Evolutionary conservation across 1,139 yeast genomes (phyloP), one percentile per base, ranked within the genome.

Genomic region (Sugiyamaella castrensis): DNA sequence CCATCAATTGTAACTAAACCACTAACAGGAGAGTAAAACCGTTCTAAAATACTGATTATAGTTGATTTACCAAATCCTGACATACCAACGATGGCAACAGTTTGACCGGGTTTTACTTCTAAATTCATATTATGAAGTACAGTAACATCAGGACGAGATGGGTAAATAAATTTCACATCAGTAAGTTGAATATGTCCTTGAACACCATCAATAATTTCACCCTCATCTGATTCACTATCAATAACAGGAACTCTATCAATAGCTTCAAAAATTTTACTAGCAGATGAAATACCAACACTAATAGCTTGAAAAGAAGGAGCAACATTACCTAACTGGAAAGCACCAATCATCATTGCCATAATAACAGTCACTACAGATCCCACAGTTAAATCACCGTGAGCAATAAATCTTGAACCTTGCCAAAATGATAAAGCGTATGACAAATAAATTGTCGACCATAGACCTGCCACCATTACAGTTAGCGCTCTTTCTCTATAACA

Each of bases 31-130:
- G 74, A 74, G 64, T 88, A 87, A 50, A 87, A 81, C 47, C 96
- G 75, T 54, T 88, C 73, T 19, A 89, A 68, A 43, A 89, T 69
- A 7, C 88, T 79, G 1, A 91, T 84, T 33, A 89, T 77, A 0
- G 97, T 89, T 4, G 95, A 85, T 63, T 89, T 89, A 15, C 97
- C 97, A 50, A 92, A 83, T 0, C 97, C 97, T 15, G 95, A 86
- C 12, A 92, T 87, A 1, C 97, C 97, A 12, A 88, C 96, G 47
- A 89, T 76, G 62, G 96, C 92, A 6, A 92, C 82, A 52, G 88
- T 87, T 48, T 88, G 83, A 12, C 92, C 89, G 3, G 86, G 79
- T 11, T 74, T 67, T 31, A 89, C 76, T 9, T 69, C 72, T 47
- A 89, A 76, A 35, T 77, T 71, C 60, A 89, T 75, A n/a, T 79